These are phyloP conservation scores for Aspergillus haitiensis DNA, from an alignment of 495 filamentous ascomycete genomes.

Conservation along the genomic window DNA sequence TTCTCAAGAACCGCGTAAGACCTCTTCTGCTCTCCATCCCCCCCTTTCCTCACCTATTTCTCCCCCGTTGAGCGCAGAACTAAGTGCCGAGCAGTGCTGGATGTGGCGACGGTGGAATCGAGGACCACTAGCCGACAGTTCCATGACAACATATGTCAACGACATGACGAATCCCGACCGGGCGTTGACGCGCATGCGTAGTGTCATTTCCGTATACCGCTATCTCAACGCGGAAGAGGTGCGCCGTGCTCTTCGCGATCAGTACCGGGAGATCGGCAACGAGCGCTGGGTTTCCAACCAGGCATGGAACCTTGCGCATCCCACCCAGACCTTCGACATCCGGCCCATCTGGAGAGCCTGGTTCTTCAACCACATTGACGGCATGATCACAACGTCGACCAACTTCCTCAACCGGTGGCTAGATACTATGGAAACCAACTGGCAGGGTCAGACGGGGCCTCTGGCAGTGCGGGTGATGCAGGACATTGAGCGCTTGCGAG, in stretches of 20 bases:
- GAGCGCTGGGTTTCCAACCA: background rate
- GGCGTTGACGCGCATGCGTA: background rate
- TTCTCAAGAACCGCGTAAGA: background rate
- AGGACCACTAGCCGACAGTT: background rate
- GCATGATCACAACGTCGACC: background rate
- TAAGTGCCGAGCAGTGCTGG: background rate
- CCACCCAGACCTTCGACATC: background rate
- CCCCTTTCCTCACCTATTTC: background rate
- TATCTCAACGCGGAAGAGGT: background rate
- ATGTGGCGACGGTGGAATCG: background rate
- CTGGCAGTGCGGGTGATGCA: too few relatives aligned
- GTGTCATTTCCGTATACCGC: background rate
- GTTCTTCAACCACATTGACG: background rate
- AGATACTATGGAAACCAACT: too few relatives aligned
- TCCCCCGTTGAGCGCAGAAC: background rate
- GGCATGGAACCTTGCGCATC: background rate
- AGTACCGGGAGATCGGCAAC: background rate
- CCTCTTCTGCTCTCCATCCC: too few relatives aligned
- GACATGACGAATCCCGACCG: background rate
- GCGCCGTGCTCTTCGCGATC: background rate
- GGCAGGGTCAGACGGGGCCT: too few relatives aligned
- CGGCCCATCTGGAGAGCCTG: background rate
- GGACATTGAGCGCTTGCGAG: too few relatives aligned
- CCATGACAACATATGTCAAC: background rate
- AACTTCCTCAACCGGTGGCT: too few relatives aligned